These are phyloP conservation scores for Toxoplasma gondii DNA, from an alignment of 169 alveolate species.

Conservation along the genomic window DNA sequence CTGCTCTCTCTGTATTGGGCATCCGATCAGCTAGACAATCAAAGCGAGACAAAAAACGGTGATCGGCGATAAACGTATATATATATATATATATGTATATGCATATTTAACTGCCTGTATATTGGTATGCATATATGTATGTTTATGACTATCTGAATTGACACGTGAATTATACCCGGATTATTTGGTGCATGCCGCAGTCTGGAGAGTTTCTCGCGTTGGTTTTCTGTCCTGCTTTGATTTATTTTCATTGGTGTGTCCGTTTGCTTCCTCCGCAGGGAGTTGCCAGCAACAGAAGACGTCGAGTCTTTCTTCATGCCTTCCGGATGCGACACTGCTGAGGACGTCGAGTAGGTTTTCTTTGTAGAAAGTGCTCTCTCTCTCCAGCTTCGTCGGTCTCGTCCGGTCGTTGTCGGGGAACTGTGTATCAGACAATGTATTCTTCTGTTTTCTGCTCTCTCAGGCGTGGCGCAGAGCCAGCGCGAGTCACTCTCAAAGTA, in stretches of 20 bases:
- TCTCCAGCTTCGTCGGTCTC: too few relatives aligned
- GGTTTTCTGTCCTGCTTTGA: neutral
- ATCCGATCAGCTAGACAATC: too few relatives aligned
- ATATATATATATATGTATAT: neutral
- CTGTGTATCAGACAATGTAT: too few relatives aligned
- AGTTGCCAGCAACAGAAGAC: neutral
- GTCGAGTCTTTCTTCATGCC: conserved; percentile 19
- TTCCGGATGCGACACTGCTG: conserved; percentile 8
- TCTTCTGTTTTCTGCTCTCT: too few relatives aligned
- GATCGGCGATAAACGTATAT: neutral
- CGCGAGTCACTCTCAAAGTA: too few relatives aligned
- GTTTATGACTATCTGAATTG: neutral
- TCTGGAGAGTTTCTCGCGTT: neutral
- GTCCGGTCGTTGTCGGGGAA: too few relatives aligned
- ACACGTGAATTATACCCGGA: neutral
- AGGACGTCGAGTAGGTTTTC: neutral
- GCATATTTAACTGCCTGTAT: neutral
- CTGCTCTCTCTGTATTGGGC: too few relatives aligned
- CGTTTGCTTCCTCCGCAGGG: neutral
- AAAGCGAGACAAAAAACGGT: too few relatives aligned
- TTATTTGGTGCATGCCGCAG: neutral
- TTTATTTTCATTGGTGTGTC: neutral
- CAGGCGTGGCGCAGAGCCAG: too few relatives aligned
- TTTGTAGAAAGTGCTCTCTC: too few relatives aligned
- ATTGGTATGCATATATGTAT: neutral